A percentile compares a stretch with the other conserved stretches of the same genome.
These are phyloP conservation scores for Pulveroboletus sp. DNA, from an alignment of 768 basidiomycete genomes.

Conservation along the genomic window DNA sequence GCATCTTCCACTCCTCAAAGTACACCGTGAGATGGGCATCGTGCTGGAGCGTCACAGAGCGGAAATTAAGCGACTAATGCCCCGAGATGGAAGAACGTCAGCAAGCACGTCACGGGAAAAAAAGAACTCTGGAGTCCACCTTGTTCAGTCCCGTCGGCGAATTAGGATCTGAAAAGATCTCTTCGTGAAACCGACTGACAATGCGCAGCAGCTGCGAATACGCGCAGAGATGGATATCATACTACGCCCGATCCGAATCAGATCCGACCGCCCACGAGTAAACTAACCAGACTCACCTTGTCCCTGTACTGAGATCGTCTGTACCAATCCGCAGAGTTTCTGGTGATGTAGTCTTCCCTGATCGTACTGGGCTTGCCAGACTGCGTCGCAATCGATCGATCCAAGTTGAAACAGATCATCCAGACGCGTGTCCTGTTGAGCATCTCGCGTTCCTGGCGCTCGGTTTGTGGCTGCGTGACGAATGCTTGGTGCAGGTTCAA, in stretches of 20 bases:
- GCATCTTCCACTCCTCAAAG: constrained; percentile 63
- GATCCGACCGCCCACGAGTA: not conserved
- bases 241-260: constrained; percentile 38
- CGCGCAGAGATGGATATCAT: constrained; percentile 73
- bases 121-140: constrained; percentile 32
- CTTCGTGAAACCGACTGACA: constrained; percentile 72
- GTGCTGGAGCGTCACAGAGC: constrained; percentile 56
- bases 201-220: constrained; percentile 70
- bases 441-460: constrained; percentile 77
- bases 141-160: constrained; percentile 70
- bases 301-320: constrained; percentile 62
- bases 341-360: constrained; percentile 78
- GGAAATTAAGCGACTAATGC: constrained; percentile 62
- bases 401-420: constrained; percentile 89
- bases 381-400: constrained; percentile 83
- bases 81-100: not conserved
- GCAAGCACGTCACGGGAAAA: not conserved
- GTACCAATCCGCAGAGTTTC: constrained; percentile 75
- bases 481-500: constrained; percentile 77
- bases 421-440: constrained; percentile 85
- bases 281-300: constrained; percentile 36
- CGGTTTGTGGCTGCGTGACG: constrained; percentile 58
- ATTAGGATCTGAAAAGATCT: constrained; percentile 69
- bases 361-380: constrained; percentile 90
- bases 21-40: constrained; percentile 57